Conservation (phyloP, 164 flowering plant species). For the Stephania japonica region DNA sequence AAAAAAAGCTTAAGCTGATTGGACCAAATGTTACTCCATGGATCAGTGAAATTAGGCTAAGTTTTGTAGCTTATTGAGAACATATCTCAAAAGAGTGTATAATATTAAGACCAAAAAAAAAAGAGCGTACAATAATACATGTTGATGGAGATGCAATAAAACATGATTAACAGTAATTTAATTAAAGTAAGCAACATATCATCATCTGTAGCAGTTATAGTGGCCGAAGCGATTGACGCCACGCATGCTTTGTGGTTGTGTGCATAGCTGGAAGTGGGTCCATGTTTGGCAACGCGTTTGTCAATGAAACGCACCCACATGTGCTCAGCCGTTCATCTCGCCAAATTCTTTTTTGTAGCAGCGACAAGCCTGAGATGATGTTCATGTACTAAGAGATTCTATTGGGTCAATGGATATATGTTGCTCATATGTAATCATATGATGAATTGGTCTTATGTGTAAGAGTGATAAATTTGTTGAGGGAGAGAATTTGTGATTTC, state of each 20-base stretch:
- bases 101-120: too few relatives aligned
- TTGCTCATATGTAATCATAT: too few relatives aligned
- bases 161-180: not conserved
- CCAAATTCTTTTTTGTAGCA: not conserved
- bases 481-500: too few relatives aligned
- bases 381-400: too few relatives aligned
- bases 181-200: not conserved
- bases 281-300: not conserved
- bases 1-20: too few relatives aligned
- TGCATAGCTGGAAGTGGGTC: slow-evolving; percentile 7
- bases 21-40: too few relatives aligned
- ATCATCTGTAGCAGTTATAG: not conserved
- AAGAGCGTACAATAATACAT: not conserved
- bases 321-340: not conserved
- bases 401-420: too few relatives aligned
- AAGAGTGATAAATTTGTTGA: too few relatives aligned
- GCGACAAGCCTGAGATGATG: not conserved
- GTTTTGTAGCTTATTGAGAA: too few relatives aligned
- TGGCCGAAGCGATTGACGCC: not conserved
- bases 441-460: too few relatives aligned
- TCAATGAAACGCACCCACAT: not conserved
- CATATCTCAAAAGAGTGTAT: too few relatives aligned
- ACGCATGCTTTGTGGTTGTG: not conserved
- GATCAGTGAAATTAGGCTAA: too few relatives aligned
- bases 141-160: not conserved